Conservation (phyloP, 179 eudicot genomes). For the Silene coronaria region DNA sequence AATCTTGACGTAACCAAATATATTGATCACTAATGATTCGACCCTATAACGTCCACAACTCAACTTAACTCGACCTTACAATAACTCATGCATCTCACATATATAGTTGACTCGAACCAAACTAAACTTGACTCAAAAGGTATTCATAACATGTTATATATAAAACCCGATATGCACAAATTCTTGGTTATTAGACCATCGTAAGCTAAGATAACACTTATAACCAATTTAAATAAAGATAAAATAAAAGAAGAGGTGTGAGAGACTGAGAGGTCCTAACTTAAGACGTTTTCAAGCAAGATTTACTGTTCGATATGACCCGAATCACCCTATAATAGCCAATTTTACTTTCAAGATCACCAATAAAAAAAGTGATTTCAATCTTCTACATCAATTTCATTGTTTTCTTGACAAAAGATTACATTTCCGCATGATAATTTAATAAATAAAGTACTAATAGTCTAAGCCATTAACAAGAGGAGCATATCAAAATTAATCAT, state of each 20-base stretch:
- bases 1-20: neutral
- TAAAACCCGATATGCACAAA: too few species aligned
- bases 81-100: too few species aligned
- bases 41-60: neutral
- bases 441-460: conserved; percentile 9
- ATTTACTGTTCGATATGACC: neutral
- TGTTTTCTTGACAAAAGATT: conserved; percentile 8
- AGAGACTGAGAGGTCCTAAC: too few species aligned
- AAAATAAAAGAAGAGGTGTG: too few species aligned
- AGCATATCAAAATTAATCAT: conserved; percentile 24
- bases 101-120: neutral
- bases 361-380: neutral
- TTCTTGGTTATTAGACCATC: too few species aligned
- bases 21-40: neutral
- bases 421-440: conserved; percentile 18
- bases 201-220: too few species aligned
- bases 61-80: too few species aligned
- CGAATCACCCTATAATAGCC: neutral
- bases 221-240: too few species aligned
- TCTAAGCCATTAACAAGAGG: conserved; percentile 15
- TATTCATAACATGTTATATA: neutral
- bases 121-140: neutral
- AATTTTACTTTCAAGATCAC: neutral
- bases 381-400: conserved; percentile 2
- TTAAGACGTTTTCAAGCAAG: too few species aligned